Conservation (phyloP, 2,329 filamentous ascomycete genomes). For the Penicillium decumbens region DNA sequence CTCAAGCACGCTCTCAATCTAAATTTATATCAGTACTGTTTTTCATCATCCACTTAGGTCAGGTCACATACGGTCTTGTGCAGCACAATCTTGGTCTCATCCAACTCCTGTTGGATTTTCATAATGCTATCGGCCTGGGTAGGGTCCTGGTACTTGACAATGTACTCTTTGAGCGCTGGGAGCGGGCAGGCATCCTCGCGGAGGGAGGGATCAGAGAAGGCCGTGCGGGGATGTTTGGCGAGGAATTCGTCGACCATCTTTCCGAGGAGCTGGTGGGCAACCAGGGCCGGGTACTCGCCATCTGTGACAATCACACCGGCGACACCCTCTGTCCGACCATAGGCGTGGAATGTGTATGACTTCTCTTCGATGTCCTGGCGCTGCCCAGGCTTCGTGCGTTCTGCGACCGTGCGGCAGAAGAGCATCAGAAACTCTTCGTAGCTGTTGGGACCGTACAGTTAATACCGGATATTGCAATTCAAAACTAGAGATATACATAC, state of each 20-base stretch:
- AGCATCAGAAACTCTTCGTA: constrained; percentile 72
- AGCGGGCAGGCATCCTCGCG: constrained; percentile 53
- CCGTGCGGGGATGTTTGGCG: constrained; percentile 64
- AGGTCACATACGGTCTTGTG: constrained; percentile 82
- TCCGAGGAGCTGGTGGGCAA: constrained; percentile 79
- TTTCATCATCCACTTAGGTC: background rate
- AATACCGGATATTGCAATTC: constrained; percentile 3
- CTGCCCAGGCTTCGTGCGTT: constrained; percentile 74
- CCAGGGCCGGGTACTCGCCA: constrained; percentile 68
- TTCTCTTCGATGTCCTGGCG: constrained; percentile 70
- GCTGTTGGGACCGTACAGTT: constrained; percentile 28
- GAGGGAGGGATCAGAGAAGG: constrained; percentile 56
- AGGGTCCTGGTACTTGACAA: constrained; percentile 77
- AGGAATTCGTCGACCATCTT: constrained; percentile 88
- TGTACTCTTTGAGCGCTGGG: constrained; percentile 74
- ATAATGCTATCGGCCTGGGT: constrained; percentile 84
- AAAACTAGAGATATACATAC: constrained; percentile 41
- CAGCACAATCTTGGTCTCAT: constrained; percentile 94
- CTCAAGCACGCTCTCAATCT: constrained; percentile 55
- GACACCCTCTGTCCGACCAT: constrained; percentile 65
- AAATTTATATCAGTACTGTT: constrained; percentile 38
- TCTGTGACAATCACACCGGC: constrained; percentile 74
- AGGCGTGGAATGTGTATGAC: constrained; percentile 62
- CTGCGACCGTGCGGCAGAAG: constrained; percentile 81
- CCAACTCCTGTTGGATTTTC: constrained; percentile 93